Evolutionary conservation across 2,329 filamentous ascomycete genomes (phyloP).

Genomic region (Verticillium albo-atrum): DNA sequence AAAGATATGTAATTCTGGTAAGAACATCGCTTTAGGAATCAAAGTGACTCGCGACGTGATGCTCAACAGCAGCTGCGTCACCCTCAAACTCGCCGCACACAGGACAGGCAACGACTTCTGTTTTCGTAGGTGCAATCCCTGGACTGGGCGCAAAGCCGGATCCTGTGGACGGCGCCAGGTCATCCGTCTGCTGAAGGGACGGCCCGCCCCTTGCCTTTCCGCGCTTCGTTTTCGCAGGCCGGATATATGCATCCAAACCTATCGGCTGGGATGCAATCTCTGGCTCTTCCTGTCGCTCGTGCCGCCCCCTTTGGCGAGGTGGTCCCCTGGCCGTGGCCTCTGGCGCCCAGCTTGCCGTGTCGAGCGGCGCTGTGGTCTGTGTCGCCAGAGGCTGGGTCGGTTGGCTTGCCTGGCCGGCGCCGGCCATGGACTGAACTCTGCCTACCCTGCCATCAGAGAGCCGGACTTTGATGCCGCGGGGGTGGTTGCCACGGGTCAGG

Average conservation of each 20-base stretch:
- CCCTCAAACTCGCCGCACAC: slow-evolving; percentile 64
- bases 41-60: slow-evolving; percentile 62
- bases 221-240: slow-evolving; percentile 25
- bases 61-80: slow-evolving; percentile 62
- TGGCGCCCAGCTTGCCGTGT: neutral
- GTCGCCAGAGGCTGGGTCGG: neutral
- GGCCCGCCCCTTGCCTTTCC: neutral
- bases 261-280: slow-evolving; percentile 36
- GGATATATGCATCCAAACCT: slow-evolving; percentile 47
- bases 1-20: no score
- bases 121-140: neutral
- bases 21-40: slow-evolving; percentile 1
- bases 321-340: neutral
- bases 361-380: neutral
- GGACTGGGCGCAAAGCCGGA: neutral
- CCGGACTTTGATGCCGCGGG: slow-evolving; percentile 74
- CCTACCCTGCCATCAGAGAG: slow-evolving; percentile 68
- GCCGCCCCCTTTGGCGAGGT: slow-evolving; percentile 14
- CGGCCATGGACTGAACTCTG: slow-evolving; percentile 61
- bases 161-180: neutral
- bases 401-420: slow-evolving; percentile 5
- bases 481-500: slow-evolving; percentile 69
- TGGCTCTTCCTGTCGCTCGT: slow-evolving; percentile 25
- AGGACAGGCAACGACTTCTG: slow-evolving; percentile 44
- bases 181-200: slow-evolving; percentile 6